Percentiles rank a stretch among this genome's conserved stretches.
phyloP scores from a whole-genome alignment of 2,329 filamentous ascomycete genomes.

The Claviceps pazoutovae region DNA sequence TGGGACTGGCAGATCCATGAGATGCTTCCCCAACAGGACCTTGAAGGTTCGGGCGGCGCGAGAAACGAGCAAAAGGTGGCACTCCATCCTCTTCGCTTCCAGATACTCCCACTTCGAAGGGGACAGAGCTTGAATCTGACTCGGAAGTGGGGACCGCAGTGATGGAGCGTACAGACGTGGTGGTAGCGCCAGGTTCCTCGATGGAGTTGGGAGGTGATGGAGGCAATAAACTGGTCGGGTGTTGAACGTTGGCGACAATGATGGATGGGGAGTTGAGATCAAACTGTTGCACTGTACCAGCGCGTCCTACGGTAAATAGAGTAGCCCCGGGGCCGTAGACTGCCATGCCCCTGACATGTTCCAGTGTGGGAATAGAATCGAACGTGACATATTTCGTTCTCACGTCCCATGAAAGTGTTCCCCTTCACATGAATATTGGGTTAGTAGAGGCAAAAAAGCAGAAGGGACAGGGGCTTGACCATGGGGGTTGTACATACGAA shows the following conservation, averaged over 20 bases:
- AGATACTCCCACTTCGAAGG: constrained; percentile 44
- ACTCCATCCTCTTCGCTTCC: constrained; percentile 66
- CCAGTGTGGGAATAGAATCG: constrained; percentile 73
- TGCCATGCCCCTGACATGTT: constrained; percentile 67
- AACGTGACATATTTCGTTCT: constrained; percentile 93
- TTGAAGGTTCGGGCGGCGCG: constrained; percentile 51
- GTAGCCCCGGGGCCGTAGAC: constrained; percentile 84
- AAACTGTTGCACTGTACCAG: constrained; percentile 87
- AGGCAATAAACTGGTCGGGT: constrained; percentile 63
- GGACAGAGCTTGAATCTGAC: constrained; percentile 40
- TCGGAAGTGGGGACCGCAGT: constrained; percentile 37
- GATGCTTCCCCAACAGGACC: constrained; percentile 41
- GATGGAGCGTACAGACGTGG: constrained; percentile 32
- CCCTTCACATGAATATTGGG: constrained; percentile 32
- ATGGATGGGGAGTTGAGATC: constrained; percentile 71
- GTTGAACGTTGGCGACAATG: constrained; percentile 78
- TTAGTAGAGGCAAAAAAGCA: not conserved
- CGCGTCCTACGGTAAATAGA: constrained; percentile 78
- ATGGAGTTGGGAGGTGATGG: constrained; percentile 73
- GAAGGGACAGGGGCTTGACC: not conserved
- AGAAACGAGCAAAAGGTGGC: constrained; percentile 62
- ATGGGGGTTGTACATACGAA: constrained; percentile 45
- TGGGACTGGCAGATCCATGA: constrained; percentile 53
- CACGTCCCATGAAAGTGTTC: constrained; percentile 93
- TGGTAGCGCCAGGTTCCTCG: constrained; percentile 51